Evolutionary conservation across 345 rosid species (phyloP).

Genomic region (Rhizophora mangle): DNA sequence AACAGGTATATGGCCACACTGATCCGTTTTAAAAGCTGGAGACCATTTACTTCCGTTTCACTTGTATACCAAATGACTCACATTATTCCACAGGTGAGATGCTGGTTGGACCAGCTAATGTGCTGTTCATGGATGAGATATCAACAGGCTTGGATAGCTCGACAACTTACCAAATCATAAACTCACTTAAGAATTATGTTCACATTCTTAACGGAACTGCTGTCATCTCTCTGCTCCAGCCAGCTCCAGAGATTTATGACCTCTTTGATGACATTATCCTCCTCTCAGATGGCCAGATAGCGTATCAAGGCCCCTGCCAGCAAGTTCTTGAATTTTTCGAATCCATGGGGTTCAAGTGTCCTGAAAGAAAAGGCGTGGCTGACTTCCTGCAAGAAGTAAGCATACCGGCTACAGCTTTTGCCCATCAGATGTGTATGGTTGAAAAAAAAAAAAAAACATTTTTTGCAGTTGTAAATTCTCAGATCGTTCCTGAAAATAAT

Average conservation of each 20-base stretch:
- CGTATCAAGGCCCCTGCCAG: constrained; percentile 63
- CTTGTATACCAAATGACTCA: neutral
- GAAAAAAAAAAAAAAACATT: neutral
- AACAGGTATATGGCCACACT: constrained; percentile 38
- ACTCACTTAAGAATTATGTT: constrained; percentile 58
- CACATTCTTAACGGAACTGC: constrained; percentile 59
- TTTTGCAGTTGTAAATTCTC: neutral
- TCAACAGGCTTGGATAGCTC: constrained; percentile 81
- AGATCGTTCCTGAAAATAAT: neutral
- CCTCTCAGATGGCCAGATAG: constrained; percentile 53
- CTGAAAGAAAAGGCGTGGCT: constrained; percentile 64
- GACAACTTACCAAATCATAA: constrained; percentile 66
- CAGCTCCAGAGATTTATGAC: constrained; percentile 64
- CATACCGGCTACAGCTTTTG: neutral
- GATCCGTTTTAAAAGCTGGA: neutral
- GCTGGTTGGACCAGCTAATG: constrained; percentile 60
- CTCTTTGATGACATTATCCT: constrained; percentile 67
- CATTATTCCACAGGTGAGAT: constrained; percentile 48
- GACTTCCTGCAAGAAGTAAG: constrained; percentile 74
- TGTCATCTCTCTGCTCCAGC: constrained; percentile 69
- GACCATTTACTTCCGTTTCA: too few relatives aligned
- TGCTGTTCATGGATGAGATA: constrained; percentile 65
- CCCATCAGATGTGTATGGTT: too few relatives aligned
- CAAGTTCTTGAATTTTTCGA: constrained; percentile 49
- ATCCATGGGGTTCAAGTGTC: constrained; percentile 67